Base-by-base conservation (phyloP, 2,329 filamentous ascomycete genomes). In the Ophiostoma triangulosporum region DNA sequence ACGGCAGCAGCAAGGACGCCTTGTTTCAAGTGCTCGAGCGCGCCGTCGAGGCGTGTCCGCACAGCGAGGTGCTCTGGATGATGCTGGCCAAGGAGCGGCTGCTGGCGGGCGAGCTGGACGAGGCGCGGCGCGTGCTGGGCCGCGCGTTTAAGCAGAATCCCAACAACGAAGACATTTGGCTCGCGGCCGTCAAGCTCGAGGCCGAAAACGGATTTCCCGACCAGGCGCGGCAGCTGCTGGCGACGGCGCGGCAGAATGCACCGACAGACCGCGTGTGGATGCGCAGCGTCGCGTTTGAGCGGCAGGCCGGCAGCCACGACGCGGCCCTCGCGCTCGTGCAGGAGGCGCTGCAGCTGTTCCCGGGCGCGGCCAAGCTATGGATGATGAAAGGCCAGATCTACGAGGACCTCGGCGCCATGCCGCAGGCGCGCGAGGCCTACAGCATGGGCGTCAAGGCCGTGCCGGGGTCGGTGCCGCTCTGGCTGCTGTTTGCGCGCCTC, bases 301-400 rank as follows among this genome's bases (percentile, higher is more conserved):
- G 93, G 14, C 88, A 95, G 60, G 32, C 31, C 14, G 48, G 32
- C 12, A 6, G 15, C 22, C 85, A 83, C 54, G 88, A 95, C 48
- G 81, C 82, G 1, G 90, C 93, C 0, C 76, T 98, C 14, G 86
- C 94, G 62, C 81, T 98, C 11, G 87, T 87, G 43, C 88, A 90
- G 56, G 84, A 94, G 64, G 93, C 85, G 1, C 73, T 98, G 33
- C 84, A 90, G 59, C 77, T 88, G 9, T 98, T 95, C 71, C 91
- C 93, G 1, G 79, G 82, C 45, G 81, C 85, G 12, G 77, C 88
- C 51, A 97, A 97, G 69, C 76, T 98, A 24, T 96, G 91, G 84
- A 96, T 97, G 86, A 87, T 95, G 73, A 98, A 98, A 70, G 93
- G 94, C 0, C 93, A 98, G 65, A 93, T 97, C 58, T 98, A 98